phyloP scores from a whole-genome alignment of 352 stramenopile genomes.

The Lagenidium giganteum region DNA sequence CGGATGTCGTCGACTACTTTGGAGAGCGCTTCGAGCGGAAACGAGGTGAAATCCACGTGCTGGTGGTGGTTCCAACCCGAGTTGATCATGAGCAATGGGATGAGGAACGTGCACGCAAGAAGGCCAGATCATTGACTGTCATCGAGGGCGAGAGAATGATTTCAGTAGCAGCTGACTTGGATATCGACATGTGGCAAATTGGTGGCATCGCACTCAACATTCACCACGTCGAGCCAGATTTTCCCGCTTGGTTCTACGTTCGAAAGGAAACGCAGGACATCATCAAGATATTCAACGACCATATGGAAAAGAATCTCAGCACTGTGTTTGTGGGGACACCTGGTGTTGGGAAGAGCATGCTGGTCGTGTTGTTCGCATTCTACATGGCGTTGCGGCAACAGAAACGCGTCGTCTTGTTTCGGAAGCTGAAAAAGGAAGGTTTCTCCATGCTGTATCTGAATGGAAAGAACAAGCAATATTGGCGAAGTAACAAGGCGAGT shows the following conservation, averaged over 20 bases:
- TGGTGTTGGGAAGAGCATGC: constrained; percentile 21
- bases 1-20: neutral
- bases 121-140: neutral
- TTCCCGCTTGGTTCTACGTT: constrained; percentile 22
- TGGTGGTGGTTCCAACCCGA: constrained; percentile 7
- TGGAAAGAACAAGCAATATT: constrained; percentile 15
- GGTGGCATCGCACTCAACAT: constrained; percentile 13
- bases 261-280: constrained; percentile 21
- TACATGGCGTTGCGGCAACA: constrained; percentile 20
- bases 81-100: neutral
- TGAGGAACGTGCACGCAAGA: constrained; percentile 5
- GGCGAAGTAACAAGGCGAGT: constrained; percentile 11
- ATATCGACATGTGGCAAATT: constrained; percentile 6
- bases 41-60: neutral
- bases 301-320: constrained; percentile 11
- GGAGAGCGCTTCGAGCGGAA: neutral
- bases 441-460: constrained; percentile 24
- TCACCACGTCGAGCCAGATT: constrained; percentile 16
- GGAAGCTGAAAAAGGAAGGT: constrained; percentile 16
- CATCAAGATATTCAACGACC: constrained; percentile 15
- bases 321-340: constrained; percentile 18
- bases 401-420: constrained; percentile 26
- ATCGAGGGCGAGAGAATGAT: neutral
- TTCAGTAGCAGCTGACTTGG: neutral
- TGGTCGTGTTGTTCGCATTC: constrained; percentile 24